Base-by-base conservation (phyloP, 306 rosid species). In the Fagus crenata region DNA sequence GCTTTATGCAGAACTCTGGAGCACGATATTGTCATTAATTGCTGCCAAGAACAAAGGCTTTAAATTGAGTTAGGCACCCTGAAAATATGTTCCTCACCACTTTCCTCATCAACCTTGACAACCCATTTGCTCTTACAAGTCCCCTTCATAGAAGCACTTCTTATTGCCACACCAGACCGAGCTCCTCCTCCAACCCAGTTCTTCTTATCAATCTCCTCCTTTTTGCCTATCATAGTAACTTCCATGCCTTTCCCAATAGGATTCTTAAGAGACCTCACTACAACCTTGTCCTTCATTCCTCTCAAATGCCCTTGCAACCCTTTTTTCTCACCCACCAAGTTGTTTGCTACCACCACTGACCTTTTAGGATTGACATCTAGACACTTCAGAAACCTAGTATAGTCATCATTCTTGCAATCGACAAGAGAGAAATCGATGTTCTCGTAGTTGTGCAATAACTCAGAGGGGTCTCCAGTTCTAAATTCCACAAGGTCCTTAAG, bases 61-160 rank as follows among this genome's bases (percentile, higher is more conserved):
- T 69, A 69, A 4, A 69, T 7, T 6, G 39, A 69, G 3, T 77
- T 81, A 39, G 86, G 84, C 32, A 86, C 77, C 75, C 89, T 80
- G 69, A 83, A 89, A 67, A 92, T 86, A 61, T 86, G 95, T 80
- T 92, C 93, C 64, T 88, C 95, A 49, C 95, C 94, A 71, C 87
- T 88, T 58, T 89, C 82, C 81, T 92, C 84, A 81, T 92, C 97
- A 74, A 86, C 72, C 79, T 82, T 83, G 36, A 75, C 82, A 61
- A 86, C 74, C 92, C 94, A 92, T 81, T 67, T 79, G 73, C 92
- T 91, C 84, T 85, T 89, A 2, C 74, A 53, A 75, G 28, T 53
- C 67, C 76, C 76, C 73, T 61, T 74, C 73, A 37, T 65, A 13
- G 54, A 67, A 51, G 33, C 49, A 54, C 18, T 61, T 51, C 77